A percentile compares a stretch with the other conserved stretches of the same genome.
Evolutionary conservation across 352 stramenopile genomes (phyloP).

Genomic region (Phytopythium delawarense): DNA sequence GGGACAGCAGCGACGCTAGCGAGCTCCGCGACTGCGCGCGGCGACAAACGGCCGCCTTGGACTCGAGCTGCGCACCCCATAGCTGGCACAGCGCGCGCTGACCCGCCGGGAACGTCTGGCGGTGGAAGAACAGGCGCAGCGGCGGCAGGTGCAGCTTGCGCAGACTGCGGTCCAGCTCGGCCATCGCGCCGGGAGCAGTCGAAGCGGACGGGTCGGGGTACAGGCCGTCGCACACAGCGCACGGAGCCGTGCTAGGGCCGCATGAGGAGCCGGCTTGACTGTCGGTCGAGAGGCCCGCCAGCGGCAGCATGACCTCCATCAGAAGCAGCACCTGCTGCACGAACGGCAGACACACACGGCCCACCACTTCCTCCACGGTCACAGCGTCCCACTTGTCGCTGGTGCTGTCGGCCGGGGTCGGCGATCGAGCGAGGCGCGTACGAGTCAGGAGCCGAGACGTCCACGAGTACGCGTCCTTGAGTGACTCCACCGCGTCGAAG

Average conservation of each 20-base stretch:
- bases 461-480: slow-evolving; percentile 55
- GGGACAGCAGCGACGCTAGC: neutral
- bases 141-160: slow-evolving; percentile 62
- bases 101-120: slow-evolving; percentile 46
- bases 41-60: slow-evolving; percentile 57
- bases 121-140: slow-evolving; percentile 63
- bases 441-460: slow-evolving; percentile 41
- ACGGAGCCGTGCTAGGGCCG: slow-evolving; percentile 12
- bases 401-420: neutral
- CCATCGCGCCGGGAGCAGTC: slow-evolving; percentile 8
- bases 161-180: slow-evolving; percentile 38
- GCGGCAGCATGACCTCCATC: slow-evolving; percentile 50
- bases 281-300: neutral
- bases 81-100: slow-evolving; percentile 67
- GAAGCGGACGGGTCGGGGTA: slow-evolving; percentile 18
- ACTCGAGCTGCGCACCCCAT: slow-evolving; percentile 68
- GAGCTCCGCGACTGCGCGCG: slow-evolving; percentile 14
- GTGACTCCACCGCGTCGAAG: slow-evolving; percentile 52
- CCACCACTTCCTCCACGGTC: slow-evolving; percentile 38
- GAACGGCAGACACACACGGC: slow-evolving; percentile 44
- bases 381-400: slow-evolving; percentile 18
- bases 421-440: slow-evolving; percentile 21
- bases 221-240: slow-evolving; percentile 65
- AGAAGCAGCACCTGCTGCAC: slow-evolving; percentile 56
- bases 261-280: neutral